Conservation (phyloP, 139 green algal species). For the Chlorella sp. region DNA sequence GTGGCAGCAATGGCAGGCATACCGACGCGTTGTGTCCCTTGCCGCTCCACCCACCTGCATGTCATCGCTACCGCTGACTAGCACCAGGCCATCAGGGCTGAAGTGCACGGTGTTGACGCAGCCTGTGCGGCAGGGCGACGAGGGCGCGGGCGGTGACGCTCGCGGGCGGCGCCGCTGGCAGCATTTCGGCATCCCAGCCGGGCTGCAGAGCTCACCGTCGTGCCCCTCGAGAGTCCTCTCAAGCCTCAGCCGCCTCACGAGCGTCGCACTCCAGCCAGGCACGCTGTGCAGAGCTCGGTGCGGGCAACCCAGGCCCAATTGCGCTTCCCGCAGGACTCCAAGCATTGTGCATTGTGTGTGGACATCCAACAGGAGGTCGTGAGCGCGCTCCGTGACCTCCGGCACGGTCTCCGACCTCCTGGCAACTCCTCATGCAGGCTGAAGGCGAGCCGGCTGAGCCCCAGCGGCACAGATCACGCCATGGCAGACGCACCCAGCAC, state of each 20-base stretch:
- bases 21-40: too few species aligned
- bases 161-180: too few species aligned
- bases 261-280: background rate
- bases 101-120: conserved; percentile 72
- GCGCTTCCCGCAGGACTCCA: background rate
- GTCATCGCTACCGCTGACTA: conserved; percentile 69
- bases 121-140: conserved; percentile 39
- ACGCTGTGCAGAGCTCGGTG: background rate
- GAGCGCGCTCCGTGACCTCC: too few species aligned
- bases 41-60: background rate
- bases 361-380: too few species aligned
- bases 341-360: background rate
- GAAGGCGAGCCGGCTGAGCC: too few species aligned
- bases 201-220: conserved; percentile 6
- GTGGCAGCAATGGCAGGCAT: too few species aligned
- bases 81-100: conserved; percentile 44
- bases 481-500: too few species aligned
- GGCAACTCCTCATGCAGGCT: too few species aligned
- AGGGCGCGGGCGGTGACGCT: too few species aligned
- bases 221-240: conserved; percentile 34
- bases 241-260: conserved; percentile 29
- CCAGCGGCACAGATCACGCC: too few species aligned
- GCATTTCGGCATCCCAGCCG: too few species aligned
- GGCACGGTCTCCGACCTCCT: too few species aligned
- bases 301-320: background rate